phyloP scores from a whole-genome alignment of 192 early-diverging fungal genomes.

The Obelidium mucronatum region DNA sequence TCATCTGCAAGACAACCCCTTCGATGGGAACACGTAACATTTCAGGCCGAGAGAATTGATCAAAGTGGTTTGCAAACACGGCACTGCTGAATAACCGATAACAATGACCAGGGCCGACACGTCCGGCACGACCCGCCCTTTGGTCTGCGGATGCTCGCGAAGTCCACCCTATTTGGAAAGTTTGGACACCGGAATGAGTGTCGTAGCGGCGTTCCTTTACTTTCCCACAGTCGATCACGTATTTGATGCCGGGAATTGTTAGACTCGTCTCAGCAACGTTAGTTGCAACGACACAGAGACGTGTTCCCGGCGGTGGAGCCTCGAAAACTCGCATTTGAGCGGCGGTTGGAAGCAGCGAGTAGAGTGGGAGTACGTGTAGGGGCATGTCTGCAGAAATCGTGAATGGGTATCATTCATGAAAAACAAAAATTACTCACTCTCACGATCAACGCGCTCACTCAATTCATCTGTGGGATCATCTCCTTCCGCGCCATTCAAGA shows the following conservation, averaged over 20 bases:
- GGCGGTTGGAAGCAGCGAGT: constrained; percentile 90
- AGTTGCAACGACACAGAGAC: constrained; percentile 94
- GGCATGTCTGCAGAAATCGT: constrained; percentile 50
- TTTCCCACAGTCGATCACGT: constrained; percentile 96
- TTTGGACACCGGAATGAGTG: constrained; percentile 85
- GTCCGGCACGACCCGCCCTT: constrained; percentile 95
- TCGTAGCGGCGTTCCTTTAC: constrained; percentile 91
- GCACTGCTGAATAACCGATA: constrained; percentile 94
- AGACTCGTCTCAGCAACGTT: constrained; percentile 99
- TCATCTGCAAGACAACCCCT: constrained; percentile 97
- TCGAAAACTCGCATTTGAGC: constrained; percentile 94
- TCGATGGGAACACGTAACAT: constrained; percentile 95
- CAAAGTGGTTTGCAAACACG: constrained; percentile 91
- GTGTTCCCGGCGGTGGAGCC: constrained; percentile 82
- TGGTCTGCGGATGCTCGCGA: constrained; percentile 94
- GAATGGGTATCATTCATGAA: neutral
- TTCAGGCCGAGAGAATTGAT: constrained; percentile 85
- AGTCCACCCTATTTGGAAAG: constrained; percentile 91
- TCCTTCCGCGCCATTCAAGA: constrained; percentile 64
- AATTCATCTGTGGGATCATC: constrained; percentile 68
- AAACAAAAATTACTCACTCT: constrained; percentile 58
- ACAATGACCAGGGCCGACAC: constrained; percentile 96
- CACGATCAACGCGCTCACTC: constrained; percentile 57
- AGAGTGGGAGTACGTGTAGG: constrained; percentile 96
- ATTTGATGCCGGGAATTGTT: constrained; percentile 94